These are phyloP conservation scores for Emydomyces testavorans DNA, from an alignment of 2,329 filamentous ascomycete species.

Conservation along the genomic window DNA sequence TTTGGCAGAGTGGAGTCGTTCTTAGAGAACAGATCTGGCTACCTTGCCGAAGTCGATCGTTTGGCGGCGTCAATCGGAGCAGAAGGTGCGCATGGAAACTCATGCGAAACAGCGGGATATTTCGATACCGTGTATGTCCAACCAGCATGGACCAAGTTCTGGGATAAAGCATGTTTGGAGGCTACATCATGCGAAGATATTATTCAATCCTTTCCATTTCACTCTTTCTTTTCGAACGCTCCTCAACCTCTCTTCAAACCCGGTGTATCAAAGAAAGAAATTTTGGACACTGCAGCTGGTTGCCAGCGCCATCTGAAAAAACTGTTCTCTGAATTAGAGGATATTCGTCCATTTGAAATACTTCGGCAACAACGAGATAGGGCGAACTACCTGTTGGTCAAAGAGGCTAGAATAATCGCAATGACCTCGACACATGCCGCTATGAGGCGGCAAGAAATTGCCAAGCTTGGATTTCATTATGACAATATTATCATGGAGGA, in stretches of 20 bases:
- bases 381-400: slow-evolving; percentile 87
- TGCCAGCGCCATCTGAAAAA: slow-evolving; percentile 82
- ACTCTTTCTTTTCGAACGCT: slow-evolving; percentile 72
- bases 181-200: slow-evolving; percentile 51
- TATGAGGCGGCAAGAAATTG: slow-evolving; percentile 84
- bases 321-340: slow-evolving; percentile 83
- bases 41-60: slow-evolving; percentile 72
- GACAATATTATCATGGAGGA: slow-evolving; percentile 98
- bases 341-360: slow-evolving; percentile 92
- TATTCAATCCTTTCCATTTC: slow-evolving; percentile 70
- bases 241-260: slow-evolving; percentile 73
- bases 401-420: slow-evolving; percentile 91
- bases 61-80: slow-evolving; percentile 75
- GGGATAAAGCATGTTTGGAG: slow-evolving; percentile 49
- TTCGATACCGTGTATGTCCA: slow-evolving; percentile 87
- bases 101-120: slow-evolving; percentile 92
- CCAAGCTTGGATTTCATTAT: slow-evolving; percentile 85
- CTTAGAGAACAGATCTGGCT: slow-evolving; percentile 69
- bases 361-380: slow-evolving; percentile 79
- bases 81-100: slow-evolving; percentile 87
- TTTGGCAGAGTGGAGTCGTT: slow-evolving; percentile 91
- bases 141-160: slow-evolving; percentile 80
- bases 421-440: slow-evolving; percentile 99
- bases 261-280: slow-evolving; percentile 51
- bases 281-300: slow-evolving; percentile 65